phyloP scores from a whole-genome alignment of 2,329 filamentous ascomycete species.

The Apiospora saccharicola region DNA sequence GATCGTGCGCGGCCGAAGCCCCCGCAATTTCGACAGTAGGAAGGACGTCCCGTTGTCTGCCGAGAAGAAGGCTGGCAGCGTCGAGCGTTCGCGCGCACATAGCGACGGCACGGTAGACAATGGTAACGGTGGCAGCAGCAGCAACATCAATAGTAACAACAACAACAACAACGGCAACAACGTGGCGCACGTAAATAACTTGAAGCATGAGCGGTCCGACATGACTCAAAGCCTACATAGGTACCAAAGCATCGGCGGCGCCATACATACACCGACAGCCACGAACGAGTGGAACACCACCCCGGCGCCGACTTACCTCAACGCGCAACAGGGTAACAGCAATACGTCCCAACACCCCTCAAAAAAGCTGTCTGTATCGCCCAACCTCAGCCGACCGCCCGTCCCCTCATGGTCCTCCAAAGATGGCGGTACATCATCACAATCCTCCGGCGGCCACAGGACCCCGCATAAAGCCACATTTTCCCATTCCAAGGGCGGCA shows the following conservation, averaged over 20 bases:
- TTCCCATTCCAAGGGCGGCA: constrained; percentile 29
- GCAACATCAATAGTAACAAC: not conserved
- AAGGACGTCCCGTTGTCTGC: constrained; percentile 64
- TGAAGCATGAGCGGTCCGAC: constrained; percentile 43
- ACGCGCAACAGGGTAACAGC: constrained; percentile 26
- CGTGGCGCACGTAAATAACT: constrained; percentile 29
- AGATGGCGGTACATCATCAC: not conserved
- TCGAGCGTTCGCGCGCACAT: constrained; percentile 54
- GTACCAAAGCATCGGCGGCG: constrained; percentile 37
- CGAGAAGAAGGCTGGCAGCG: constrained; percentile 54
- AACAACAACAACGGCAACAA: not conserved
- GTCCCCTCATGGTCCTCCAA: constrained; percentile 57
- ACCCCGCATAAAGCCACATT: not conserved
- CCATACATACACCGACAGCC: constrained; percentile 38
- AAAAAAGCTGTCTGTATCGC: constrained; percentile 62
- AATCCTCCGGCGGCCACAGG: constrained; percentile 31
- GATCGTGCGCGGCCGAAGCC: constrained; percentile 91
- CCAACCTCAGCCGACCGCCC: constrained; percentile 58
- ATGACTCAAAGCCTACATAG: constrained; percentile 35
- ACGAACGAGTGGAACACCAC: constrained; percentile 30
- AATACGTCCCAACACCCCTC: constrained; percentile 48
- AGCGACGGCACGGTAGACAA: constrained; percentile 34
- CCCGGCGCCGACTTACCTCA: not conserved
- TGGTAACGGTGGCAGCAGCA: not conserved
- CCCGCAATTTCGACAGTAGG: constrained; percentile 90